A percentile compares a stretch with the other conserved stretches of the same genome.
Evolutionary conservation across 805 yeast genomes (phyloP).

Genomic region (Ogataea dorogensis): DNA sequence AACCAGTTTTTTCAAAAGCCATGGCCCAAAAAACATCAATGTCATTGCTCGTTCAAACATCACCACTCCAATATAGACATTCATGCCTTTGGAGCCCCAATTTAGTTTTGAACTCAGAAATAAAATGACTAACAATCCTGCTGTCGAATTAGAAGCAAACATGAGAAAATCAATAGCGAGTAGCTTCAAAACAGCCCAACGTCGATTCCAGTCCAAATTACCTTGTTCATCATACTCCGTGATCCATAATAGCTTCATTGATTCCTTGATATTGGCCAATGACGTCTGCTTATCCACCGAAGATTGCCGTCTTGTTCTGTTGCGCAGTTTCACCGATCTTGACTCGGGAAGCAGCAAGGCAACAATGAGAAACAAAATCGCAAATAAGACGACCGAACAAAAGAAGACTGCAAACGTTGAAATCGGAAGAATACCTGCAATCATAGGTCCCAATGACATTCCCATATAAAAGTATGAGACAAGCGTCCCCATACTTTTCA

Average conservation of each 20-base stretch:
- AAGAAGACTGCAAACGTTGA: conserved; percentile 22
- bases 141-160: conserved; percentile 39
- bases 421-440: conserved; percentile 44
- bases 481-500: conserved; percentile 55
- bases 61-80: conserved; percentile 51
- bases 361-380: too few species aligned
- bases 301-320: conserved; percentile 43
- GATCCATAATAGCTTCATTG: conserved; percentile 55
- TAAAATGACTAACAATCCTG: conserved; percentile 44
- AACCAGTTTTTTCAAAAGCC: conserved; percentile 39
- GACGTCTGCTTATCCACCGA: conserved; percentile 10
- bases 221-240: conserved; percentile 37
- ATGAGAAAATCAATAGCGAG: conserved; percentile 45
- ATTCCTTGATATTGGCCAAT: conserved; percentile 36
- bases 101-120: conserved; percentile 52
- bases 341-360: conserved; percentile 67
- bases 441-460: conserved; percentile 61
- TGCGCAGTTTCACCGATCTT: conserved; percentile 52
- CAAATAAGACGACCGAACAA: conserved; percentile 34
- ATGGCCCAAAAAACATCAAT: conserved; percentile 52
- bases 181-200: conserved; percentile 49
- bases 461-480: conserved; percentile 62
- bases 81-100: conserved; percentile 56
- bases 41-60: conserved; percentile 50
- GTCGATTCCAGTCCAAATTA: conserved; percentile 32